A percentile compares a stretch with the other conserved stretches of the same genome.
These are phyloP conservation scores for Phlebiopsis gigantea DNA, from an alignment of 768 basidiomycete genomes.

Conservation along the genomic window DNA sequence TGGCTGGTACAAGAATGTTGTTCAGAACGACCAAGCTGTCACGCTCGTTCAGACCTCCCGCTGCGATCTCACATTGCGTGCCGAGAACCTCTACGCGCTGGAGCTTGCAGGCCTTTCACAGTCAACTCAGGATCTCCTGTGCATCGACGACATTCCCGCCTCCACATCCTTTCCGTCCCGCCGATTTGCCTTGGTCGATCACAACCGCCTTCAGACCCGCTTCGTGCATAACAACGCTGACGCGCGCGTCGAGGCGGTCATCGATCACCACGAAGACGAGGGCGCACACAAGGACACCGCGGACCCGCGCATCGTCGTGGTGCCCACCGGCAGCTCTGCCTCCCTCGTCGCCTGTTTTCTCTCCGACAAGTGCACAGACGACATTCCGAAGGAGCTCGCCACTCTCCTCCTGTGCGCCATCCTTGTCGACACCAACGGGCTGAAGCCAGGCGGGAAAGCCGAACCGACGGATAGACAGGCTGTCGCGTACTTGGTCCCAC, in stretches of 20 bases:
- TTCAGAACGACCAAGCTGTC: slow-evolving; percentile 49
- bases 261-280: slow-evolving; percentile 95
- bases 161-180: slow-evolving; percentile 44
- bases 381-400: slow-evolving; percentile 57
- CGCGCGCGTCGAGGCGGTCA: slow-evolving; percentile 61
- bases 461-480: slow-evolving; percentile 57
- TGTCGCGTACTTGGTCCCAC: slow-evolving; percentile 57
- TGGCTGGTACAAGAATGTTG: slow-evolving; percentile 65
- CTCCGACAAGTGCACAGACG: slow-evolving; percentile 22
- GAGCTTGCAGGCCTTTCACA: slow-evolving; percentile 48
- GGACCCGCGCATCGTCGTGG: slow-evolving; percentile 58
- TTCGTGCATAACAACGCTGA: slow-evolving; percentile 37
- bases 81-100: slow-evolving; percentile 83
- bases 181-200: slow-evolving; percentile 83
- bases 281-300: slow-evolving; percentile 52
- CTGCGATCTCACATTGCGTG: slow-evolving; percentile 69
- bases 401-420: slow-evolving; percentile 77
- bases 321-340: slow-evolving; percentile 73
- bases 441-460: slow-evolving; percentile 77
- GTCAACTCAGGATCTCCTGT: slow-evolving; percentile 53
- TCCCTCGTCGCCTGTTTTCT: slow-evolving; percentile 50
- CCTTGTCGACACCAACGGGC: slow-evolving; percentile 80
- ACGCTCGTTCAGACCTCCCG: slow-evolving; percentile 69
- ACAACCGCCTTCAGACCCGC: slow-evolving; percentile 60
- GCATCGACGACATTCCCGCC: slow-evolving; percentile 57